Base-by-base conservation (phyloP, 495 filamentous ascomycete species). In the Lophiostoma macrostomum region DNA sequence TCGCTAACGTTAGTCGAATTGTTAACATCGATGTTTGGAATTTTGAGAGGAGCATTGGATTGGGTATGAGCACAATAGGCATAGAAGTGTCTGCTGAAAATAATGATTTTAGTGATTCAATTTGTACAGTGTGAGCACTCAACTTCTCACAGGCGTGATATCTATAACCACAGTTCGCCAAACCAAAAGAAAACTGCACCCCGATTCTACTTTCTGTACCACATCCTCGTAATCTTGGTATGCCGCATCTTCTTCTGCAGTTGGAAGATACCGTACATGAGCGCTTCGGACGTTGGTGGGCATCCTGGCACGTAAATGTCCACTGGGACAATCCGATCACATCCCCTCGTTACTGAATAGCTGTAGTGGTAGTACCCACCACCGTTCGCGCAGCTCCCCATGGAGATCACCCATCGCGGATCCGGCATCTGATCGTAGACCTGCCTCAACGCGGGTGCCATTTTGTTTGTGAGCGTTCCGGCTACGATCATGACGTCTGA, bases 351-450 rank as follows among this genome's bases (percentile, higher is more conserved):
- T 32, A 95, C 90, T 61, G 78, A 85, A 76, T 95, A 95, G 67
- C 83, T 88, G 71, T 95, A 94, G 69, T 95, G 90, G 64, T 95
- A 95, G 71, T 95, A 95, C 36, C 90, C 90, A 47, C 90, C 90
- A 51, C 90, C 90, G 68, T 95, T 95, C 55, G 90, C 90, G 69
- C 90, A 95, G 56, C 79, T 85, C 7, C 90, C 90, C 90, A 95
- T 95, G 53, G 80, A 85, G 66, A 95, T 82, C 32, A 95, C 90
- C 90, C 90, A 95, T 61, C 84, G 76, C 27, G 91, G 91, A 24
- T 96, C 91, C 32, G 91, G 91, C 91, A 96, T 96, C 74, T 96
- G 91, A 73, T 96, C 91, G 69, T 96, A 96, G 27, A 96, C 91
- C 72, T 95, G 90, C 61, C 91, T 77, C 67, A 96, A 78, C 35